A percentile compares a stretch with the other conserved stretches of the same genome.
phyloP scores from a whole-genome alignment of 2,329 filamentous ascomycete species.

The Cordyceps tenuipes region DNA sequence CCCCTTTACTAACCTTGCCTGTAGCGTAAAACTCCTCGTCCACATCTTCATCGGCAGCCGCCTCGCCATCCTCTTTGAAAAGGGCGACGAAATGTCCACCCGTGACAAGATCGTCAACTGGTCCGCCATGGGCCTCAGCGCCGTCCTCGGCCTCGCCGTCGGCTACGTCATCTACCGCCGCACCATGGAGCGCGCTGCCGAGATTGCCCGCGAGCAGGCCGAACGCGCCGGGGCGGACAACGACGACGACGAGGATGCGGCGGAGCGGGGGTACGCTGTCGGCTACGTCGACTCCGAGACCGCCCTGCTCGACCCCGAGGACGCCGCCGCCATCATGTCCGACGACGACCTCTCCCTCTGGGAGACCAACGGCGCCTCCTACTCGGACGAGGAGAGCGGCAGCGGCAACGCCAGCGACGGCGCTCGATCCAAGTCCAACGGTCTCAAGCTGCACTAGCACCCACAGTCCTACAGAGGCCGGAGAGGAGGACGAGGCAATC shows the following conservation, averaged over 20 bases:
- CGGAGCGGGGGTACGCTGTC: slow-evolving; percentile 24
- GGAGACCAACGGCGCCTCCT: slow-evolving; percentile 28
- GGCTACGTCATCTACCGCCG: slow-evolving; percentile 78
- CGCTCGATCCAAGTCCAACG: background rate
- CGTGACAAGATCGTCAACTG: slow-evolving; percentile 78
- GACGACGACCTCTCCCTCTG: slow-evolving; percentile 53
- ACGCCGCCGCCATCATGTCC: slow-evolving; percentile 46
- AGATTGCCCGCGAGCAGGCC: slow-evolving; percentile 43
- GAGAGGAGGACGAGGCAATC: background rate
- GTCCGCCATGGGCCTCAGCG: slow-evolving; percentile 65
- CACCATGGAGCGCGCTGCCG: slow-evolving; percentile 54
- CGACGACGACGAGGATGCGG: slow-evolving; percentile 18
- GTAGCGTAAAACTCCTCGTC: slow-evolving; percentile 75
- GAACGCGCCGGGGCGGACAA: slow-evolving; percentile 9
- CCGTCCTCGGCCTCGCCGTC: slow-evolving; percentile 62
- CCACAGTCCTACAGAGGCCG: background rate
- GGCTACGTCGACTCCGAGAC: slow-evolving; percentile 38
- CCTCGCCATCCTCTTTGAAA: slow-evolving; percentile 74
- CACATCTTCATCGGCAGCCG: slow-evolving; percentile 87
- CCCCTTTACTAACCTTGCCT: background rate
- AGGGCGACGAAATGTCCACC: slow-evolving; percentile 72
- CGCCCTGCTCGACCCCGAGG: slow-evolving; percentile 37
- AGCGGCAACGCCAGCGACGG: slow-evolving; percentile 22
- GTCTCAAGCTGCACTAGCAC: slow-evolving; percentile 2
- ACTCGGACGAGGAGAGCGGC: slow-evolving; percentile 27